Conservation (phyloP, 2,329 filamentous ascomycete species). For the Stagonosporopsis tanaceti region DNA sequence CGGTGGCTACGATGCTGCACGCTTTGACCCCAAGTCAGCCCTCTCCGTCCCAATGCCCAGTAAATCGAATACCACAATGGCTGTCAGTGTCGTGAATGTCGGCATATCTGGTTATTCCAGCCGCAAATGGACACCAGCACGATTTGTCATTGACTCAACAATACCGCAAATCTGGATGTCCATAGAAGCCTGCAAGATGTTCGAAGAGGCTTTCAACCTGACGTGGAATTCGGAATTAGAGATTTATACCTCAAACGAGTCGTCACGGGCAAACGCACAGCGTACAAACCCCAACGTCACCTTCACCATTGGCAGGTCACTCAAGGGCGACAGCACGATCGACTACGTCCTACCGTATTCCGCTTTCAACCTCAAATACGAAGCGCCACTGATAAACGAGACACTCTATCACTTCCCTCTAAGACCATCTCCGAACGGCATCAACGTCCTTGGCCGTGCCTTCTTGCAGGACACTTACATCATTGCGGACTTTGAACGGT, state of each 20-base stretch:
- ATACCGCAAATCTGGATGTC: background rate
- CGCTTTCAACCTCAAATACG: background rate
- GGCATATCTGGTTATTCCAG: background rate
- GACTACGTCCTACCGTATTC: background rate
- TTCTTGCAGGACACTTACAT: background rate
- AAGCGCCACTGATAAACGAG: background rate
- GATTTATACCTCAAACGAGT: background rate
- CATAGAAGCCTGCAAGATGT: background rate
- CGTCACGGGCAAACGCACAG: no score
- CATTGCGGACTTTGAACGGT: background rate
- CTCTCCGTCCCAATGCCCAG: background rate
- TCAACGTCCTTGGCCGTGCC: background rate
- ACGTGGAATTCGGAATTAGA: background rate
- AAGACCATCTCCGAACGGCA: background rate
- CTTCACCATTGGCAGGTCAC: background rate
- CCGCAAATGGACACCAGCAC: background rate
- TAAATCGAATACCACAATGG: background rate
- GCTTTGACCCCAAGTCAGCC: background rate
- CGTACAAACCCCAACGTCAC: background rate
- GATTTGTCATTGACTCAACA: background rate
- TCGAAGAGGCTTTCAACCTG: background rate
- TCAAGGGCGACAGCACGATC: background rate
- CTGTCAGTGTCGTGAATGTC: background rate
- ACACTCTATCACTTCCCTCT: background rate
- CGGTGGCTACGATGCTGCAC: background rate